phyloP scores from a whole-genome alignment of 352 stramenopile genomes.

The Pythium insidiosum region DNA sequence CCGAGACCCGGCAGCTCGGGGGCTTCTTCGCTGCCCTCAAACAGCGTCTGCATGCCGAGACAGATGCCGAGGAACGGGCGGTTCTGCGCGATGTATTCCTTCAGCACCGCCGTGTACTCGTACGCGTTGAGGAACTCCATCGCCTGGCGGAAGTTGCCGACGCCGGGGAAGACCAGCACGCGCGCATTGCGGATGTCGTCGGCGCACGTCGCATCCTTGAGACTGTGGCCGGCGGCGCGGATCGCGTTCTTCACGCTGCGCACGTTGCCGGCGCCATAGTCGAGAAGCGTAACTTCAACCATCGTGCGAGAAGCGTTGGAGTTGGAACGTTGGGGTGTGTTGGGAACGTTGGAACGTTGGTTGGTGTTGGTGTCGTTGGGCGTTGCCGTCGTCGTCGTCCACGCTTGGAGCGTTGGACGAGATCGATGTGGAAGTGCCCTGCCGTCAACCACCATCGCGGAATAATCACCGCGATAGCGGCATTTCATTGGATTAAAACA shows the following conservation, averaged over 20 bases:
- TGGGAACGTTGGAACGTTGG: too few relatives aligned
- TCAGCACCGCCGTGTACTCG: slow-evolving; percentile 86
- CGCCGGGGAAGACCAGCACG: slow-evolving; percentile 82
- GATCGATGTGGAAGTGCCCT: too few relatives aligned
- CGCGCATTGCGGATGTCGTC: slow-evolving; percentile 89
- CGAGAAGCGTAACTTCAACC: slow-evolving; percentile 87
- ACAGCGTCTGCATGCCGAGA: slow-evolving; percentile 98
- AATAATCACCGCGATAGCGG: too few relatives aligned
- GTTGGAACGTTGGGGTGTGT: neutral
- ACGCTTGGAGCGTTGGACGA: too few relatives aligned
- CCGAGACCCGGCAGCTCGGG: slow-evolving; percentile 83
- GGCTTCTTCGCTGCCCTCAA: slow-evolving; percentile 94
- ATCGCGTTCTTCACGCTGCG: slow-evolving; percentile 97
- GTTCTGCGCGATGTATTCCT: slow-evolving; percentile 76
- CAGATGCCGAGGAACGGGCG: slow-evolving; percentile 97
- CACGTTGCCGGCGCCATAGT: slow-evolving; percentile 99
- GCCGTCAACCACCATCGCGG: too few relatives aligned
- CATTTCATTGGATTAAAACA: too few relatives aligned
- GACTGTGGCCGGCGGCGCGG: slow-evolving; percentile 75
- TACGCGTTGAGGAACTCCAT: slow-evolving; percentile 91
- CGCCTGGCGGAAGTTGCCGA: slow-evolving; percentile 77
- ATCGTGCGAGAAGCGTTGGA: slow-evolving; percentile 12
- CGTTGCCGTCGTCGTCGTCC: too few relatives aligned
- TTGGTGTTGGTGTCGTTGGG: too few relatives aligned
- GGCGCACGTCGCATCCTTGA: slow-evolving; percentile 81